Conservation (phyloP, 352 stramenopile genomes). For the Discostella stelligera region DNA sequence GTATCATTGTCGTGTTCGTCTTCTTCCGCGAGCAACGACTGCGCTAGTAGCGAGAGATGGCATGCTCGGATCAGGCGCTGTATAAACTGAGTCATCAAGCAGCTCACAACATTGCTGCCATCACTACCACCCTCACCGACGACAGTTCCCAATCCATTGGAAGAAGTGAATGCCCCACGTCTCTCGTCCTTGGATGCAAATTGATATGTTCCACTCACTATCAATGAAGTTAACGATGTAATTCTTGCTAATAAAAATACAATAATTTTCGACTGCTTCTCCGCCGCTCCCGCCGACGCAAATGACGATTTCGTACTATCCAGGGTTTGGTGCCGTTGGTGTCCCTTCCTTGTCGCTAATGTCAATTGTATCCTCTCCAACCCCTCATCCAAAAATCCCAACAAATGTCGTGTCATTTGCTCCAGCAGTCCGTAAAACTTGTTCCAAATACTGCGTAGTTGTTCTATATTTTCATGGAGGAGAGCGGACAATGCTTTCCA, state of each 20-base stretch:
- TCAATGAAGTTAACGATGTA: slow-evolving; percentile 25
- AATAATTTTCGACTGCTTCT: slow-evolving; percentile 33
- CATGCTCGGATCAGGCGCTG: not conserved
- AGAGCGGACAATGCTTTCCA: slow-evolving; percentile 27
- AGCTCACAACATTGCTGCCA: too few relatives aligned
- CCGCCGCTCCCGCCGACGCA: not conserved
- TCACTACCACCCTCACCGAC: not conserved
- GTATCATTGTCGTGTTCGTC: not conserved
- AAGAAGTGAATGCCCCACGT: not conserved
- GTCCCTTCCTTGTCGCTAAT: not conserved
- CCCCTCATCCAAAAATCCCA: slow-evolving; percentile 24
- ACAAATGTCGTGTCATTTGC: slow-evolving; percentile 9
- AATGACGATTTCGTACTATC: not conserved
- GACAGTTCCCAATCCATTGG: not conserved
- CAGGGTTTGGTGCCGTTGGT: too few relatives aligned
- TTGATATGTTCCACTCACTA: slow-evolving; percentile 5
- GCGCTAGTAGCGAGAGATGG: not conserved
- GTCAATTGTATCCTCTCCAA: slow-evolving; percentile 21
- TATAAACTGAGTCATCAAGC: slow-evolving; percentile 1
- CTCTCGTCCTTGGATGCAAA: slow-evolving; percentile 7
- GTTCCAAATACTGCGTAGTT: slow-evolving; percentile 16
- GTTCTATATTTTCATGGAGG: slow-evolving; percentile 14
- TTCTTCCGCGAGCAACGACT: not conserved
- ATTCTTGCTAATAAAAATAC: slow-evolving; percentile 40
- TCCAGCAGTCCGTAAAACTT: slow-evolving; percentile 13